Evolutionary conservation across 257 asterid species (phyloP).

Genomic region (Galeopsis tetrahit): DNA sequence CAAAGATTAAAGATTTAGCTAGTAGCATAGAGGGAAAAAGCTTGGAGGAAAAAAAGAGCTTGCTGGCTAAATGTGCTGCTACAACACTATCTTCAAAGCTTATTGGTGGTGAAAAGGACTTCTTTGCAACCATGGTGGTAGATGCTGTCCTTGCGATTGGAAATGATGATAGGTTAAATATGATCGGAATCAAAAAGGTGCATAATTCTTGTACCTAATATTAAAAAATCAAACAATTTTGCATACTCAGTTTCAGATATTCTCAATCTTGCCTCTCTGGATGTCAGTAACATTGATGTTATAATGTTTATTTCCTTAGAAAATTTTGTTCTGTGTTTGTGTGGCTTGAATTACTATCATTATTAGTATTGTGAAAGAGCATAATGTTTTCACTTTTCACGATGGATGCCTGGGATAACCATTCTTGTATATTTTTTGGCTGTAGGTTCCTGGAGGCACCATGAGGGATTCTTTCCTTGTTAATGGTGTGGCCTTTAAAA

Average conservation of each 20-base stretch:
- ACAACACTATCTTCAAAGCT: slow-evolving; percentile 92
- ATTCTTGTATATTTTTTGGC: background rate
- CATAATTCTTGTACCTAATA: background rate
- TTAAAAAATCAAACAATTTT: slow-evolving; percentile 2
- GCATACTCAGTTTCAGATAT: slow-evolving; percentile 1
- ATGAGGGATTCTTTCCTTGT: slow-evolving; percentile 95
- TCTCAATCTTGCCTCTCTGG: background rate
- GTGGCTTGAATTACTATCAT: slow-evolving; percentile 1
- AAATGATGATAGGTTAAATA: slow-evolving; percentile 77
- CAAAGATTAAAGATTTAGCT: slow-evolving; percentile 75
- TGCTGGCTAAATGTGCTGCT: slow-evolving; percentile 91
- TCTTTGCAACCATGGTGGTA: slow-evolving; percentile 91
- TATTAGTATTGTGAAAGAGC: background rate
- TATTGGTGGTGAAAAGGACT: slow-evolving; percentile 94
- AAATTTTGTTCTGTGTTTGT: background rate
- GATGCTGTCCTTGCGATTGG: slow-evolving; percentile 89
- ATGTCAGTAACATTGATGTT: background rate
- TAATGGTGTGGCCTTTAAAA: slow-evolving; percentile 91
- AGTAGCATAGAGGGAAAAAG: slow-evolving; percentile 85
- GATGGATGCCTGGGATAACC: background rate
- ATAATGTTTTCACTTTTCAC: background rate
- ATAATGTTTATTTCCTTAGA: background rate
- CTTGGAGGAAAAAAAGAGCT: slow-evolving; percentile 76
- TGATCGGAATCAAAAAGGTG: slow-evolving; percentile 97
- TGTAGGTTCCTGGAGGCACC: slow-evolving; percentile 92